A percentile compares a stretch with the other conserved stretches of the same genome.
phyloP scores from a whole-genome alignment of 2,329 filamentous ascomycete genomes.

The Sporothrix pseudoabietina region DNA sequence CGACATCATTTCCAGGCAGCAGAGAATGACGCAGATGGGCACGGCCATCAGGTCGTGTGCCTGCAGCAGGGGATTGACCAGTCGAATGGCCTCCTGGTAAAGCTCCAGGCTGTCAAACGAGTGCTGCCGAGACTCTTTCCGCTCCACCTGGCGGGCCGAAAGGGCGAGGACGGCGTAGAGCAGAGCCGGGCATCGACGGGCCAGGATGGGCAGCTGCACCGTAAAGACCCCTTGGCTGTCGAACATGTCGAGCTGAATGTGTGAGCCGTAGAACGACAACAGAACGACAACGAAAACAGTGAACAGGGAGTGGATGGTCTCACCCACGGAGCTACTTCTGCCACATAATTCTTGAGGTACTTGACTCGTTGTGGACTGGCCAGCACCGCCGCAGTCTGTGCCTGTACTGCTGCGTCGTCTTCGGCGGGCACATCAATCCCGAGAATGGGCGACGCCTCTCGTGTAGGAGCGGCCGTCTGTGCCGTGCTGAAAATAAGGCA shows the following conservation, averaged over 20 bases:
- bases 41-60: constrained; percentile 42
- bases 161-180: constrained; percentile 57
- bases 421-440: not conserved
- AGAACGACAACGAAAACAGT: not conserved
- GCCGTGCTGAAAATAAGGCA: not conserved
- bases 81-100: constrained; percentile 57
- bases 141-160: constrained; percentile 57
- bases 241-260: not conserved
- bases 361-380: too few species aligned
- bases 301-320: not conserved
- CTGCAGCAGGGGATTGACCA: constrained; percentile 44
- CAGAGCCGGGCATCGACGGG: not conserved
- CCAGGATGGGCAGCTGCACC: not conserved
- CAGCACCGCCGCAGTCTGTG: too few species aligned
- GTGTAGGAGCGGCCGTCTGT: not conserved
- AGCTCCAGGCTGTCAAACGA: constrained; percentile 48
- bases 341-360: too few species aligned
- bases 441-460: not conserved
- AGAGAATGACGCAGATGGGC: constrained; percentile 46
- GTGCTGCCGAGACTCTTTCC: constrained; percentile 46
- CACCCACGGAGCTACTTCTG: too few species aligned
- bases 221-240: not conserved
- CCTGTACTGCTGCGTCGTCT: too few species aligned
- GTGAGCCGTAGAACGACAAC: not conserved
- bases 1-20: constrained; percentile 50